These are phyloP conservation scores for Dovyalis caffra DNA, from an alignment of 345 rosid genomes.

Conservation along the genomic window DNA sequence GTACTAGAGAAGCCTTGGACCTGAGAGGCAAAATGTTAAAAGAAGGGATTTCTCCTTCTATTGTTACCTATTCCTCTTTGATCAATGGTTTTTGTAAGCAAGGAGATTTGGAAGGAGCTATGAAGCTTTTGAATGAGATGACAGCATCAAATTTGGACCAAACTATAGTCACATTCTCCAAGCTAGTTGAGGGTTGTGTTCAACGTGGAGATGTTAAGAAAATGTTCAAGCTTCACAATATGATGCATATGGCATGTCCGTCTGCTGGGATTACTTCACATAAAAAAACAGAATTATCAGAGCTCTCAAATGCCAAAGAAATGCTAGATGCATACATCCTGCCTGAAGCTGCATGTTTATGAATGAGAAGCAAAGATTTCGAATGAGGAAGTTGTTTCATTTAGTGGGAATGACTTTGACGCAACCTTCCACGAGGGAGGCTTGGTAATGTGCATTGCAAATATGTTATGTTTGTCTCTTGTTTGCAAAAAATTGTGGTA, in stretches of 20 bases:
- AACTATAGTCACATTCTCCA: slow-evolving; percentile 16
- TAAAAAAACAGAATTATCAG: slow-evolving; percentile 17
- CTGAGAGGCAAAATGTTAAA: slow-evolving; percentile 46
- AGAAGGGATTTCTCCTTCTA: slow-evolving; percentile 44
- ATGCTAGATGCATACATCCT: slow-evolving; percentile 13
- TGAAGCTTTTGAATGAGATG: slow-evolving; percentile 35
- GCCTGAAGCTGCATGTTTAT: slow-evolving; percentile 31
- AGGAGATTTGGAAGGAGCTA: slow-evolving; percentile 27
- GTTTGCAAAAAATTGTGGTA: background rate
- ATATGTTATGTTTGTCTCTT: slow-evolving; percentile 2
- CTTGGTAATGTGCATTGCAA: slow-evolving; percentile 6
- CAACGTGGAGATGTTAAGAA: slow-evolving; percentile 12
- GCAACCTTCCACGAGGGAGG: background rate
- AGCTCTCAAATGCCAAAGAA: slow-evolving; percentile 9
- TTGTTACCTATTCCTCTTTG: slow-evolving; percentile 34
- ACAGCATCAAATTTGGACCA: slow-evolving; percentile 20
- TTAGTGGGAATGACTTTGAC: background rate
- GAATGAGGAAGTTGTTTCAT: background rate
- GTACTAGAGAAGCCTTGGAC: slow-evolving; percentile 45
- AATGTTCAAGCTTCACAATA: slow-evolving; percentile 18
- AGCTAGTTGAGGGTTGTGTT: slow-evolving; percentile 19
- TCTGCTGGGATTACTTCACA: slow-evolving; percentile 6
- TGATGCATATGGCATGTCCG: slow-evolving; percentile 13
- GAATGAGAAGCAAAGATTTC: background rate
- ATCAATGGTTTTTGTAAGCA: slow-evolving; percentile 36